Evolutionary conservation across 176 grass and related monocot genomes (phyloP), one percentile per base, ranked within the genome.

Genomic region (Avena atlantica): DNA sequence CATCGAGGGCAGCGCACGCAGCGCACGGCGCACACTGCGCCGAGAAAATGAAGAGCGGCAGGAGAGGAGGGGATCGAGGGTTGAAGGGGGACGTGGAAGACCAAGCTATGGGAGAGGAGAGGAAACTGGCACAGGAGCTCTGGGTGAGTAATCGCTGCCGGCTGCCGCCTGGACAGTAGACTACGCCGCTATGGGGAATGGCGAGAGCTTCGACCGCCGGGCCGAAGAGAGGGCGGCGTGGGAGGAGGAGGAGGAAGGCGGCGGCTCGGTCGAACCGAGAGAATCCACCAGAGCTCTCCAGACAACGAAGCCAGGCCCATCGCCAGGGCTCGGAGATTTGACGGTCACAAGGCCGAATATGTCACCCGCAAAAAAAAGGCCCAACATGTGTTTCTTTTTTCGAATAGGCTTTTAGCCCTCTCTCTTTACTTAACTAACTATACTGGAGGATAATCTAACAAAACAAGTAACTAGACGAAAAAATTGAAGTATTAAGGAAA

Each of bases 1-100:
- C 88, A 87, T 92, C 58, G 10, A 27, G 25, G 52, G 71, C 31
- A 50, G 45, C 68, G 42, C 37, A 37, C 55, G 44, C 79, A 42
- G 40, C 40, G 0, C 40, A 42, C 31, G 42, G 45, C 68, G 42
- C 40, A 37, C 55, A 53, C 79, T 80, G 29, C 1, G n/a, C 74
- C 52, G 25, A 25, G 27, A 63, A 8, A 84, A 84, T 36, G 75
- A 24, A 51, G 47, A 59, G 58, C 53, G 45, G 61, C 8, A 9
- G 47, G 13, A 42, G 23, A 53, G 48, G 73, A 76, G 13, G 47
- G 73, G 73, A 9, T 25, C 73, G 48, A 76, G 73, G 48, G 73
- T 53, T 76, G 24, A 14, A 51, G 15, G 44, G 47, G 72, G 73
- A 9, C 15, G 23, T 25, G 45, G 3, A 9, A 24, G 72, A 9